A percentile compares a stretch with the other conserved stretches of the same genome.
phyloP scores from a whole-genome alignment of 2,329 filamentous ascomycete species.

The Fusarium sp. region DNA sequence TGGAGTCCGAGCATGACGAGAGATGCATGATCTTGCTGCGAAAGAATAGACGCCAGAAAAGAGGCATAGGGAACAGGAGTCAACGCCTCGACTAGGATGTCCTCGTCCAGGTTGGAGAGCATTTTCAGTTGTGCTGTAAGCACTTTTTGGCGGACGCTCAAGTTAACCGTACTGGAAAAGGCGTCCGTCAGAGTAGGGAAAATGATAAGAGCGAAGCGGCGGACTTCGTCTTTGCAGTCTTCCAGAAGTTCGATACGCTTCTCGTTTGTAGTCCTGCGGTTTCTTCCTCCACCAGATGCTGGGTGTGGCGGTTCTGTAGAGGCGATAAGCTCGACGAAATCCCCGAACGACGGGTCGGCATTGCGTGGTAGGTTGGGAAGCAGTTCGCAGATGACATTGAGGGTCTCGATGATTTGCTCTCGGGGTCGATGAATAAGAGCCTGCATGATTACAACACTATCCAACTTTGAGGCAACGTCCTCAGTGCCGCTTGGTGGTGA shows the following conservation, averaged over 20 bases:
- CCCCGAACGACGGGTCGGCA: conserved; percentile 57
- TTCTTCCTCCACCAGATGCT: conserved; percentile 50
- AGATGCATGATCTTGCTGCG: conserved; percentile 91
- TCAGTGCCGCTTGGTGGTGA: conserved; percentile 85
- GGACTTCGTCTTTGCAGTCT: conserved; percentile 86
- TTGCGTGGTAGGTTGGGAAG: conserved; percentile 78
- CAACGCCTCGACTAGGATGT: conserved; percentile 86
- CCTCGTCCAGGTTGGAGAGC: conserved; percentile 91
- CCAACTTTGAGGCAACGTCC: conserved; percentile 85
- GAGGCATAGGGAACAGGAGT: conserved; percentile 94
- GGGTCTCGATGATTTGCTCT: conserved; percentile 95
- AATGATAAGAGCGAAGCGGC: conserved; percentile 91
- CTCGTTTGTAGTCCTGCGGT: conserved; percentile 71
- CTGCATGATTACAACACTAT: conserved; percentile 99
- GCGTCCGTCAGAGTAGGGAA: conserved; percentile 96
- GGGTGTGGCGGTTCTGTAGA: conserved; percentile 56
- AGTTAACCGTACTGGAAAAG: conserved; percentile 96
- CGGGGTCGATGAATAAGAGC: conserved; percentile 94
- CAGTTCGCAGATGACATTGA: conserved; percentile 97
- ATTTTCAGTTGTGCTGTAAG: conserved; percentile 97
- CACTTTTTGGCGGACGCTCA: conserved; percentile 94
- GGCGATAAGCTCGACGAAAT: conserved; percentile 58
- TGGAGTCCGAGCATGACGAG: conserved; percentile 89
- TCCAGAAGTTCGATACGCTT: conserved; percentile 85
- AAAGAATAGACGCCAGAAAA: conserved; percentile 92